A percentile compares a stretch with the other conserved stretches of the same genome.
phyloP scores from a whole-genome alignment of 352 stramenopile genomes.

The Globisporangium sylvaticum region DNA sequence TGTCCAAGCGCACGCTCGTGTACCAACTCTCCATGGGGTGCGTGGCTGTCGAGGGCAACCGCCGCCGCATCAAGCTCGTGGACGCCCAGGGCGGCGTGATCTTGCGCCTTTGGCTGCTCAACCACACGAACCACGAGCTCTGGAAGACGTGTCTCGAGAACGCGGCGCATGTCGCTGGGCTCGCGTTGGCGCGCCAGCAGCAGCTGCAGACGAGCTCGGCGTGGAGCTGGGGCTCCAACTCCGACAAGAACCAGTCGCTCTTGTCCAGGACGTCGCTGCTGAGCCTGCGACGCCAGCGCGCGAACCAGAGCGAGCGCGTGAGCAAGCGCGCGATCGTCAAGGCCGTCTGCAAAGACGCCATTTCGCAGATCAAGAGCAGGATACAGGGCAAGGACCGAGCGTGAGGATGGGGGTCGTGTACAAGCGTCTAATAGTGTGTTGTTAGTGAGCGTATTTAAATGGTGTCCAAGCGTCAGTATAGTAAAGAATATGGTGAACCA shows the following conservation, averaged over 20 bases:
- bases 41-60: slow-evolving; percentile 3
- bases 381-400: not conserved
- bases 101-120: slow-evolving; percentile 12
- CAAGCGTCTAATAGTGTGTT: not conserved
- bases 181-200: not conserved
- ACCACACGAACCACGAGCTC: slow-evolving; percentile 9
- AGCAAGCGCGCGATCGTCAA: slow-evolving; percentile 10
- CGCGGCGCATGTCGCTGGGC: not conserved
- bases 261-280: not conserved
- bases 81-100: not conserved
- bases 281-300: not conserved
- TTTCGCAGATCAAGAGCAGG: not conserved
- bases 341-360: not conserved
- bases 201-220: not conserved
- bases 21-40: slow-evolving; percentile 1
- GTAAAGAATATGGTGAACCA: not conserved
- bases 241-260: not conserved
- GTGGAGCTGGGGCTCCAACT: not conserved
- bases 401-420: too few species aligned
- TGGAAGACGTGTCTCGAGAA: slow-evolving; percentile 9
- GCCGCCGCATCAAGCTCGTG: slow-evolving; percentile 7
- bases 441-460: not conserved
- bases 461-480: not conserved
- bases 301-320: not conserved
- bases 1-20: slow-evolving; percentile 11